These are phyloP conservation scores for Wallacemonas sp. DNA, from an alignment of 208 protist genomes.

Conservation along the genomic window DNA sequence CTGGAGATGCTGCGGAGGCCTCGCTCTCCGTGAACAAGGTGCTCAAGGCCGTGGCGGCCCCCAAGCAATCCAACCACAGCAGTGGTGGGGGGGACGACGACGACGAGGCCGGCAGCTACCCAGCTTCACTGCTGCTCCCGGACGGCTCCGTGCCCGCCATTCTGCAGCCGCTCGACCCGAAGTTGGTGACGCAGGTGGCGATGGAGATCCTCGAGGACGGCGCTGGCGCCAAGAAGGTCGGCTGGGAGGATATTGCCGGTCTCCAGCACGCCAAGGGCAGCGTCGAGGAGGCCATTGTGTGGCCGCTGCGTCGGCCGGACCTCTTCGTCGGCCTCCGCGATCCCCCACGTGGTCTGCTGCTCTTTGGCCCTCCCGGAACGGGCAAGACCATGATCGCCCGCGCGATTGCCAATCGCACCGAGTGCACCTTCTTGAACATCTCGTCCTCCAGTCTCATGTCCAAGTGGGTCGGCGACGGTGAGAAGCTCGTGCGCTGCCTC, in stretches of 20 bases:
- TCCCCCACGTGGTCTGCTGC: constrained; percentile 87
- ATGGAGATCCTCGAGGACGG: constrained; percentile 74
- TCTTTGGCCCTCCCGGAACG: constrained; percentile 92
- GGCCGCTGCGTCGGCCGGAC: constrained; percentile 74
- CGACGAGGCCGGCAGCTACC: constrained; percentile 44
- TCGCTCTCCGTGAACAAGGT: constrained; percentile 27
- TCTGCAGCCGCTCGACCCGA: constrained; percentile 64
- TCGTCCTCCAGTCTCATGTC: constrained; percentile 85
- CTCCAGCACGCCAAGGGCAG: constrained; percentile 79
- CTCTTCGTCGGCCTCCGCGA: constrained; percentile 80
- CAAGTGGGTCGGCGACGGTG: constrained; percentile 92
- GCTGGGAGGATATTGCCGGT: constrained; percentile 84
- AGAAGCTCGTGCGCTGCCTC: constrained; percentile 90
- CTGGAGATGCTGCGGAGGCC: constrained; percentile 10
- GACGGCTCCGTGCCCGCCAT: constrained; percentile 72
- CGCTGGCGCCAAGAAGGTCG: constrained; percentile 41
- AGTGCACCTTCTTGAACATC: constrained; percentile 91
- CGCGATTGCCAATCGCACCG: constrained; percentile 81
- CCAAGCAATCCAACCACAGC: constrained; percentile 9
- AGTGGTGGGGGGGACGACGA: constrained; percentile 21
- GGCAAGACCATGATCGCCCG: constrained; percentile 94
- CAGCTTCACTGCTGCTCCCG: constrained; percentile 58
- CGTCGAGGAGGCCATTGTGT: constrained; percentile 82
- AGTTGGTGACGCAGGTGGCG: constrained; percentile 71
- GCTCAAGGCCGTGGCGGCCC: constrained; percentile 24